phyloP scores from a whole-genome alignment of 2,329 filamentous ascomycete species.

The Sphaerostilbella broomeana region DNA sequence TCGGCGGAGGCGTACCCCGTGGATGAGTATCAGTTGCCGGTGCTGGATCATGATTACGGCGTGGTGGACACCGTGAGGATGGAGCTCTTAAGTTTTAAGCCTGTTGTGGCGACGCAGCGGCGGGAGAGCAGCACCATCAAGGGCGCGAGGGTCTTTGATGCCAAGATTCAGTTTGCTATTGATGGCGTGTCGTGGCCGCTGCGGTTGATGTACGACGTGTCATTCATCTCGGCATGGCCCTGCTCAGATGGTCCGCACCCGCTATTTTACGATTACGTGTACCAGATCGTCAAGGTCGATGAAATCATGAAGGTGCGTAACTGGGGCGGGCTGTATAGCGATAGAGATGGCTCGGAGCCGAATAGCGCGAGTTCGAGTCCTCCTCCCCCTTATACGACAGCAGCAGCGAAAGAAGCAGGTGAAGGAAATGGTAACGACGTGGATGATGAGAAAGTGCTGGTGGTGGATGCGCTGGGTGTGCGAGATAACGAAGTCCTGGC shows the following conservation, averaged over 20 bases:
- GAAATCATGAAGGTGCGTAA: conserved; percentile 59
- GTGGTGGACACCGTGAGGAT: conserved; percentile 61
- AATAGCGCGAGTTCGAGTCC: conserved; percentile 31
- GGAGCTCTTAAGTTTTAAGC: conserved; percentile 57
- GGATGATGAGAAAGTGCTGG: conserved; percentile 60
- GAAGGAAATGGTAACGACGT: conserved; percentile 25
- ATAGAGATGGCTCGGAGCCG: conserved; percentile 15
- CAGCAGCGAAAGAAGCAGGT: conserved; percentile 5
- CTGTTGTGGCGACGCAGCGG: conserved; percentile 28
- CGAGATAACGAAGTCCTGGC: conserved; percentile 71
- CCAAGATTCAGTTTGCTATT: conserved; percentile 57
- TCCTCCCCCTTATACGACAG: conserved; percentile 25
- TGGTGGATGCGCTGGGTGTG: conserved; percentile 66
- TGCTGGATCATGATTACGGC: conserved; percentile 51
- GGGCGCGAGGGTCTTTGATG: conserved; percentile 49
- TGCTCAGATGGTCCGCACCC: conserved; percentile 59
- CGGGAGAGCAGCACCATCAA: conserved; percentile 18
- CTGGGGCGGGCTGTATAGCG: conserved; percentile 49
- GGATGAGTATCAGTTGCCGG: conserved; percentile 58
- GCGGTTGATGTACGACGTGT: conserved; percentile 56
- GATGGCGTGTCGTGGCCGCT: conserved; percentile 58
- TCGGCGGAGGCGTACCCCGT: conserved; percentile 56
- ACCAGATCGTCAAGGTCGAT: conserved; percentile 53
- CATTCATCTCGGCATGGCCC: conserved; percentile 59
- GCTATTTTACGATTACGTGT: conserved; percentile 65